Evolutionary conservation across 208 protist species (phyloP), one percentile per base, ranked within the genome.

Genomic region (Naegleria fowleri): DNA sequence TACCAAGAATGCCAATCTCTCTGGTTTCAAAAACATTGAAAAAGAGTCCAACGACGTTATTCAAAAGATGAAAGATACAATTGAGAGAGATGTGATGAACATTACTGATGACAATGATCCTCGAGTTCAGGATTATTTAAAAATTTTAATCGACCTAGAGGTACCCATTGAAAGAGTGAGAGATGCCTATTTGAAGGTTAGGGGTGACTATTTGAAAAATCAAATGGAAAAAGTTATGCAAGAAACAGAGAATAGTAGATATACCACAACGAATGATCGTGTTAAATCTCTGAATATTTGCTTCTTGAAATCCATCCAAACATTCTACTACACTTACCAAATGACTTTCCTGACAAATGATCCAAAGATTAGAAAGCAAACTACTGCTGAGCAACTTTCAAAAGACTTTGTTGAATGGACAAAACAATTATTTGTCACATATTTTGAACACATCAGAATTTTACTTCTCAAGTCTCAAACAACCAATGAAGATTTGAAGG

Each of bases 1-100:
- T 19, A 85, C 36, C 36, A 36, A 91, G n/a, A 90, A 91, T 41
- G 11, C n/a, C 5, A 13, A 91, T 83, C 25, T 91, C 5, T 39
- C 83, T 29, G 48, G 83, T 41, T 91, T 91, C 67, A 39, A 86
- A 84, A 43, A 38, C 2, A 91, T 91, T 76, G n/a, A 90, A 33
- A 39, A 91, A 41, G 90, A 90, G 39, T 41, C 38, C 40, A 41
- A 7, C 3, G 39, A 86, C n/a, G 39, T 86, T 5, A 86, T 86
- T 16, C 41, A 33, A 9, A 41, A 52, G 51, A 38, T 89, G 48
- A 67, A 89, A 25, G 36, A 22, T 22, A 48, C 11, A 7, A 48
- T 86, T 29, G 33, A 51, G 13, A 86, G 22, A 22, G 83, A 86
- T 86, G 7, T 29, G 19, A 13, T 86, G 25, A 51, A 39, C 41